A percentile compares a stretch with the other conserved stretches of the same genome.
Conservation (phyloP, 345 rosid genomes). For the Populus deltoides region DNA sequence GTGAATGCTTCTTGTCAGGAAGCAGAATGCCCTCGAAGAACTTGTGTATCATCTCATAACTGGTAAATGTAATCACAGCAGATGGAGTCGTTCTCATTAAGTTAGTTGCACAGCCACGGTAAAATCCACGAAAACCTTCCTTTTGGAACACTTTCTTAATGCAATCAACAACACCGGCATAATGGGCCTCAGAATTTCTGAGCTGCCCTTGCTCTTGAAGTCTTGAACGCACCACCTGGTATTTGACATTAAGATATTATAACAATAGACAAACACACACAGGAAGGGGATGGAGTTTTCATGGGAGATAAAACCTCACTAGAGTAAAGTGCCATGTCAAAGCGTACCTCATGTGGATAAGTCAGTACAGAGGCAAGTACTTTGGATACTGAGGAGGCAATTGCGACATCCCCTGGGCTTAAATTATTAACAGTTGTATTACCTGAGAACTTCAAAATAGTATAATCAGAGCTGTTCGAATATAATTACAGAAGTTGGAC, state of each 20-base stretch:
- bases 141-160: slow-evolving; percentile 60
- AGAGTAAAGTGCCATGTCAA: not conserved
- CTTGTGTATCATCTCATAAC: slow-evolving; percentile 73
- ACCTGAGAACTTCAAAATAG: slow-evolving; percentile 42
- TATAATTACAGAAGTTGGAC: not conserved
- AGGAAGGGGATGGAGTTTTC: not conserved
- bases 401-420: slow-evolving; percentile 57
- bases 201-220: slow-evolving; percentile 93
- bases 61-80: slow-evolving; percentile 78
- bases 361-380: slow-evolving; percentile 76
- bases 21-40: slow-evolving; percentile 32
- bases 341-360: slow-evolving; percentile 89
- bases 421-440: slow-evolving; percentile 56
- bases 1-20: slow-evolving; percentile 37
- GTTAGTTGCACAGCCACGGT: slow-evolving; percentile 85
- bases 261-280: not conserved
- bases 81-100: slow-evolving; percentile 80
- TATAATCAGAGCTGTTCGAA: slow-evolving; percentile 26
- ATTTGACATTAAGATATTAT: not conserved
- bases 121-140: slow-evolving; percentile 71
- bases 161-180: slow-evolving; percentile 70
- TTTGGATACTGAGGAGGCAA: slow-evolving; percentile 83
- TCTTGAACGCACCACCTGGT: slow-evolving; percentile 79
- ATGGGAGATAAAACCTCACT: not conserved
- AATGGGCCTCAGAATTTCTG: slow-evolving; percentile 45